Percentiles rank a stretch among this genome's conserved stretches.
Conservation (phyloP, 2,329 filamentous ascomycete genomes). For the Pseudopyricularia javanii region DNA sequence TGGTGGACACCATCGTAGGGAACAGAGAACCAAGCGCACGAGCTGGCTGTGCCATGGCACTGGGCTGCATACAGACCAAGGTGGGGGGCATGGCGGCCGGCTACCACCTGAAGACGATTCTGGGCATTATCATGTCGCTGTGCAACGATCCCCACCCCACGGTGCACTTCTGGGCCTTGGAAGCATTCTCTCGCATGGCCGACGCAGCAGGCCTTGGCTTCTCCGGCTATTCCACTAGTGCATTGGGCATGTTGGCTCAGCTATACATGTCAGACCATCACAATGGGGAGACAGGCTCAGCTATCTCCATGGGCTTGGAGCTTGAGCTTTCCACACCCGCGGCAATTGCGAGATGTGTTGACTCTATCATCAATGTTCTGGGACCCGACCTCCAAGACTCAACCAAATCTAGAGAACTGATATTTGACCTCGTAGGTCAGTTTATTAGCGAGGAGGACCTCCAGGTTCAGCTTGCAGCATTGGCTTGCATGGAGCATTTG, state of each 20-base stretch:
- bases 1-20: slow-evolving; percentile 87
- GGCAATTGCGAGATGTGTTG: slow-evolving; percentile 75
- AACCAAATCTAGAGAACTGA: slow-evolving; percentile 80
- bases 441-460: slow-evolving; percentile 60
- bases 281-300: slow-evolving; percentile 67
- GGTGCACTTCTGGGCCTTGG: slow-evolving; percentile 93
- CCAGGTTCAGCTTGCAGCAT: slow-evolving; percentile 61
- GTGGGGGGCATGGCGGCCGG: slow-evolving; percentile 96
- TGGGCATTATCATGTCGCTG: slow-evolving; percentile 96
- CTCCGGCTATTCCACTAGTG: slow-evolving; percentile 78
- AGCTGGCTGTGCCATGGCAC: slow-evolving; percentile 85
- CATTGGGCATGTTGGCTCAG: slow-evolving; percentile 86
- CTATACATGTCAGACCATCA: slow-evolving; percentile 87
- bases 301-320: slow-evolving; percentile 82
- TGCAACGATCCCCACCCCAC: slow-evolving; percentile 90
- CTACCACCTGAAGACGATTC: slow-evolving; percentile 89
- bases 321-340: slow-evolving; percentile 65
- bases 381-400: slow-evolving; percentile 92
- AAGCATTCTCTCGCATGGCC: slow-evolving; percentile 73
- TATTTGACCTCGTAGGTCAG: slow-evolving; percentile 72
- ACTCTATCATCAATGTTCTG: slow-evolving; percentile 93
- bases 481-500: slow-evolving; percentile 79
- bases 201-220: slow-evolving; percentile 91
- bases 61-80: slow-evolving; percentile 88
- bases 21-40: slow-evolving; percentile 89